Base-by-base conservation (phyloP, 208 protist species). In the Crithidia expoeki region DNA sequence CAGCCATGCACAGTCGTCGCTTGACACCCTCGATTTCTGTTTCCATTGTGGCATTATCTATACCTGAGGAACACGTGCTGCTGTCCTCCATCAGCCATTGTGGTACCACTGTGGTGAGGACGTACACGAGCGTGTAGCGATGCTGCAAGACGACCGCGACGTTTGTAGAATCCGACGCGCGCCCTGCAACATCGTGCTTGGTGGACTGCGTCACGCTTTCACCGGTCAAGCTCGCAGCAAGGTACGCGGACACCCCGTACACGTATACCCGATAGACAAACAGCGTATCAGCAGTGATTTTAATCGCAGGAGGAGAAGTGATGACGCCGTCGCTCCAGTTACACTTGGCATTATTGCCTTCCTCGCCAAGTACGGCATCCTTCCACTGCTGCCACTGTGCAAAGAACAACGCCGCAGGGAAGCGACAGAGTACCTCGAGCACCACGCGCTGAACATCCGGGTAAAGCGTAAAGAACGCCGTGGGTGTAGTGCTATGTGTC, bases 391-490 rank as follows among this genome's bases (percentile, higher is more conserved):
- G 21, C 72, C 63, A 77, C 16, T 71, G 62, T 25, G 42, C 16
- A 34, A 87, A 83, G 28, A 85, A 74, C 2, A 53, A 32, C 0
- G 12, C 6, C 4, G 75, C 36, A 0, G 79, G 76, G 32, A 83
- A 86, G 32, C 69, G 72, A 57, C 72, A 80, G 11, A 88, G 33
- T 40, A 84, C 79, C 42, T 85, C 81, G 21, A 90, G 60, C 44
- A 80, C 27, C 0, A 90, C 70, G 2, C 76, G 72, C 32, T 81
- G 75, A 25, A 85, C 52, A 2, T 84, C 73, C 0, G 42, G 72
- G 17, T 84, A 60, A 2, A 21, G 11, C 21, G 52, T 32, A 25
- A 78, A 71, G 32, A 76, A 72, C 1, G 47, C 66, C 58, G 53
- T 51, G 1, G 27, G 25, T 16, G 47, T 23, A 1, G 7, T 12